Evolutionary conservation across 2,329 filamentous ascomycete species (phyloP).

Genomic region (Aciculosporium take): DNA sequence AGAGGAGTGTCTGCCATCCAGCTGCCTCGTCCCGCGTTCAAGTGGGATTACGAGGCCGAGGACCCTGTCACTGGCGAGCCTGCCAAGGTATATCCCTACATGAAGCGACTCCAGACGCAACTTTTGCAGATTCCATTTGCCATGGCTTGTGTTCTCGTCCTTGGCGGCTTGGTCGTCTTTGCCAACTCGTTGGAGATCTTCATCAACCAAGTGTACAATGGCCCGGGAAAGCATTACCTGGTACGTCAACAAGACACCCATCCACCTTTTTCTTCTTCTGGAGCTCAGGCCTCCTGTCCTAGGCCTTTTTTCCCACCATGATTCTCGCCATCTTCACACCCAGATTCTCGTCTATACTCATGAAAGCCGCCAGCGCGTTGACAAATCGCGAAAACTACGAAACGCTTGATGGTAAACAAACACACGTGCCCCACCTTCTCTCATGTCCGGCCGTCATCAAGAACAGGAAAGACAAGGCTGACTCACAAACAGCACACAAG

Average conservation of each 20-base stretch:
- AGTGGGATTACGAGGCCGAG: slow-evolving; percentile 59
- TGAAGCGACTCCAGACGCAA: slow-evolving; percentile 63
- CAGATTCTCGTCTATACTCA: slow-evolving; percentile 61
- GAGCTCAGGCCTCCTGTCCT: background rate
- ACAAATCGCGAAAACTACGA: slow-evolving; percentile 87
- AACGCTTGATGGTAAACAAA: slow-evolving; percentile 49
- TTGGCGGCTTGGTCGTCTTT: slow-evolving; percentile 70
- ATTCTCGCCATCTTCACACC: slow-evolving; percentile 74
- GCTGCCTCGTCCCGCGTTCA: slow-evolving; percentile 60
- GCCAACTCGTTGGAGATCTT: slow-evolving; percentile 94
- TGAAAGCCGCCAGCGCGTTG: slow-evolving; percentile 58
- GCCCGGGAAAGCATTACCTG: slow-evolving; percentile 72
- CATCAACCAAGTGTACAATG: slow-evolving; percentile 84
- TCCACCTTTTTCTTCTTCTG: background rate
- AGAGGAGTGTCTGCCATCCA: slow-evolving; percentile 73
- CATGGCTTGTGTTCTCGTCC: slow-evolving; percentile 51
- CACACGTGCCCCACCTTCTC: too few species aligned
- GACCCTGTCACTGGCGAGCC: slow-evolving; percentile 75
- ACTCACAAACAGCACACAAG: slow-evolving; percentile 51
- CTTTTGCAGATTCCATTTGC: slow-evolving; percentile 77
- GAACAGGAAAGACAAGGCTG: too few species aligned
- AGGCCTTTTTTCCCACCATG: slow-evolving; percentile 79
- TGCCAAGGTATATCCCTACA: slow-evolving; percentile 59
- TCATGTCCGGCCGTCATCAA: too few species aligned
- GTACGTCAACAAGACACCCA: slow-evolving; percentile 31